Percentiles rank a stretch among this genome's conserved stretches.
Conservation (phyloP, 495 filamentous ascomycete species). For the Daldinia vernicosa region DNA sequence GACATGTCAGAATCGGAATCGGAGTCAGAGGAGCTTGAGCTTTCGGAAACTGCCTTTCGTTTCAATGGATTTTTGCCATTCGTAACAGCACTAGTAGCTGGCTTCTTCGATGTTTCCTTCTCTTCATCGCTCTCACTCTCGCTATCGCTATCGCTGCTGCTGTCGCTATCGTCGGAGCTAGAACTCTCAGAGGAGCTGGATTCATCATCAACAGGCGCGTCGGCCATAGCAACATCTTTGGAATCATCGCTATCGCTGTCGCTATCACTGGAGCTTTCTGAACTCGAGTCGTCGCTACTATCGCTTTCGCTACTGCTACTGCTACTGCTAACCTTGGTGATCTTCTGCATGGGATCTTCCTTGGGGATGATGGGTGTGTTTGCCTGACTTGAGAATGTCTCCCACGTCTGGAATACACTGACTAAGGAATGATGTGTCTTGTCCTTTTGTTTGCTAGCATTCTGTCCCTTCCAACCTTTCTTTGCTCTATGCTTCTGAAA, state of each 20-base stretch:
- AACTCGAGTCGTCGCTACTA: constrained; percentile 48
- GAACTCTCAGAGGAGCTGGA: constrained; percentile 58
- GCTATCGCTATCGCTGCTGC: constrained; percentile 40
- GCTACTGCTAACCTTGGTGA: constrained; percentile 53
- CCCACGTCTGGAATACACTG: constrained; percentile 58
- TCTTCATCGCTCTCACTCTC: constrained; percentile 67
- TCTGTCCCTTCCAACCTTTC: constrained; percentile 54
- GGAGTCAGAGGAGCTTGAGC: constrained; percentile 56
- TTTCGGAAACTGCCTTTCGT: constrained; percentile 68
- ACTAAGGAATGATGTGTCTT: constrained; percentile 52
- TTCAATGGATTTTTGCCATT: constrained; percentile 59
- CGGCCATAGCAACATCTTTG: constrained; percentile 69
- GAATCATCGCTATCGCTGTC: constrained; percentile 48
- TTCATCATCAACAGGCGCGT: constrained; percentile 52
- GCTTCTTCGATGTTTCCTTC: constrained; percentile 55
- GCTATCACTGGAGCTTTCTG: constrained; percentile 52
- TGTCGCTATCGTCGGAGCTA: constrained; percentile 60
- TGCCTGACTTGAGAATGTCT: constrained; percentile 48
- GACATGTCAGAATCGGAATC: constrained; percentile 50
- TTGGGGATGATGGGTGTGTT: constrained; percentile 46
- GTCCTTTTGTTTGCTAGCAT: constrained; percentile 38
- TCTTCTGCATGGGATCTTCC: constrained; percentile 44
- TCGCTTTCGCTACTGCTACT: constrained; percentile 53
- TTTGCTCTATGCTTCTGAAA: constrained; percentile 66
- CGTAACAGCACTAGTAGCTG: constrained; percentile 43